A percentile compares a stretch with the other conserved stretches of the same genome.
phyloP scores from a whole-genome alignment of 2,329 filamentous ascomycete genomes.

The Metarhizium brunneum region DNA sequence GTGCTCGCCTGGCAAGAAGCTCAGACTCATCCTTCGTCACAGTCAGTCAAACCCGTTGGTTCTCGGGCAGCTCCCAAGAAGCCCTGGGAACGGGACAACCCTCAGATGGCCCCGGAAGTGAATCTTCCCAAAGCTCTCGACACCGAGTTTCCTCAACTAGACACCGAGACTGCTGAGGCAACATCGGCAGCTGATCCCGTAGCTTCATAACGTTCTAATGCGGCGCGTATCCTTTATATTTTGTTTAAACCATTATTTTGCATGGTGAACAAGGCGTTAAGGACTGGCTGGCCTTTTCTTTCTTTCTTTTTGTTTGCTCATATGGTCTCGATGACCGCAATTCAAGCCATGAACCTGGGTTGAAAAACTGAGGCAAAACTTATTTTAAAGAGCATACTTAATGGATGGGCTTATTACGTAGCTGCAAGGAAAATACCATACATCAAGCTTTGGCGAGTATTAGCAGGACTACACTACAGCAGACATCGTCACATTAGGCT shows the following conservation, averaged over 20 bases:
- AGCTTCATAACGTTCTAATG: background rate
- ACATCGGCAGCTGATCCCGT: background rate
- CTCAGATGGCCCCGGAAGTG: slow-evolving; percentile 10
- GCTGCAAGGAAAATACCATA: background rate
- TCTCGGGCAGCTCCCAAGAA: slow-evolving; percentile 40
- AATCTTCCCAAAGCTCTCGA: slow-evolving; percentile 20
- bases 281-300: no score
- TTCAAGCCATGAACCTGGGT: background rate
- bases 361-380: background rate
- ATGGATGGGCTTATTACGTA: background rate
- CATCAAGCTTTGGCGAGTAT: background rate
- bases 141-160: slow-evolving; percentile 26
- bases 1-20: no score
- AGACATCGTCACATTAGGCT: background rate
- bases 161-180: slow-evolving; percentile 10
- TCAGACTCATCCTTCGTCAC: background rate
- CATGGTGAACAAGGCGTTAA: background rate
- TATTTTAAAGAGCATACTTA: background rate
- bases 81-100: slow-evolving; percentile 67
- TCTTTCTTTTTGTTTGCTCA: background rate
- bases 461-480: background rate
- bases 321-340: background rate
- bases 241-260: background rate
- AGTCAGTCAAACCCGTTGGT: slow-evolving; percentile 40
- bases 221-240: background rate